Evolutionary conservation across 306 rosid species (phyloP).

Genomic region (Quercus rubra): DNA sequence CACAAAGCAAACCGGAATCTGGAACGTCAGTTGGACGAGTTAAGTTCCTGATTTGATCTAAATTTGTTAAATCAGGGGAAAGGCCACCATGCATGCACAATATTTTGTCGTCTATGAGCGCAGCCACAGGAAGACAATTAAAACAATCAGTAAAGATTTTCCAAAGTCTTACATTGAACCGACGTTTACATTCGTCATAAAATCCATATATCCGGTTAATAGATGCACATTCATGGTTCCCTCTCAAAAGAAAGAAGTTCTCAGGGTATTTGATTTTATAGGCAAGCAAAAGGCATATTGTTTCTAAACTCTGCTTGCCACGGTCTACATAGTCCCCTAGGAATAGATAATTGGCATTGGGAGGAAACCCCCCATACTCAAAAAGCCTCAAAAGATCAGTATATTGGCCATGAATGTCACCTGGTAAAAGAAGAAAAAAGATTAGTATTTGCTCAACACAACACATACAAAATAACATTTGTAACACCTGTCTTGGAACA

Average conservation of each 20-base stretch:
- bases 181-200: conserved; percentile 42
- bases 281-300: conserved; percentile 43
- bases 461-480: not conserved
- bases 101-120: conserved; percentile 39
- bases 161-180: conserved; percentile 43
- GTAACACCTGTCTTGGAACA: not conserved
- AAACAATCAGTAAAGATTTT: conserved; percentile 36
- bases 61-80: conserved; percentile 34
- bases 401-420: conserved; percentile 47
- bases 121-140: conserved; percentile 45
- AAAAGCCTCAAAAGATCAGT: conserved; percentile 42
- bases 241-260: conserved; percentile 43
- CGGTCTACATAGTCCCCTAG: conserved; percentile 44
- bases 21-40: conserved; percentile 39
- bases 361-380: conserved; percentile 45
- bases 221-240: conserved; percentile 41
- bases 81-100: conserved; percentile 48
- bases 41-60: conserved; percentile 35
- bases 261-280: conserved; percentile 40
- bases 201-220: conserved; percentile 42
- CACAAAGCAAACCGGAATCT: conserved; percentile 40
- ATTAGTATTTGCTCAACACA: not conserved
- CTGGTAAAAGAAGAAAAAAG: conserved; percentile 4
- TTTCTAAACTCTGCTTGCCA: conserved; percentile 43
- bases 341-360: conserved; percentile 35